Evolutionary conservation across 768 basidiomycete genomes (phyloP), one percentile per base, ranked within the genome.

Genomic region (Tricholoma flavovirens): DNA sequence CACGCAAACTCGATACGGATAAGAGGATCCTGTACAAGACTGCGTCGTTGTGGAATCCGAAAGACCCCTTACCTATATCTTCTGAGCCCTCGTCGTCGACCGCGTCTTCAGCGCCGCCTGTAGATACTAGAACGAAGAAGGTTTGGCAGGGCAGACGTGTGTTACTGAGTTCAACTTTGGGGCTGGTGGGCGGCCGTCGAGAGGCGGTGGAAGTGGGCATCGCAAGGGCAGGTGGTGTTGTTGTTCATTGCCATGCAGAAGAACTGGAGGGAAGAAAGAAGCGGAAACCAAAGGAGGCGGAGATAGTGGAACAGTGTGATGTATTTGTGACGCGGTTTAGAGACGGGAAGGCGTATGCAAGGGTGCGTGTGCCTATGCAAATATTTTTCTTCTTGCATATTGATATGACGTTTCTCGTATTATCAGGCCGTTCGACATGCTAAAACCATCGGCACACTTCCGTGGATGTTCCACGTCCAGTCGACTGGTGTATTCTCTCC

Each of bases 381-480:
- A 57, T 26, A 32, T 17, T 5, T 26, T 53, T 35, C n/a, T 7
- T 32, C 26, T 24, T 12, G 45, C 19, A 36, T 40, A 32, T 55
- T 49, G 15, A 42, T n/a, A 6, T 30, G 7, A 6, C 14, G 1
- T 30, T 17, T 7, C 36, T 51, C 38, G 5, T 9, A n/a, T 38
- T 15, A 4, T 8, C 51, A 93, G 88, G 90, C 92, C 14, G 77
- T 82, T 19, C 73, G 75, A 24, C 60, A 62, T 4, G 64, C 69
- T 14, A 85, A 86, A 67, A 80, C 81, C 4, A 82, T 98, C 17
- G 94, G 88, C 0, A 91, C 86, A 0, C 75, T 95, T 2, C 75
- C 83, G 1, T 97, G 93, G 94, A 63, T 96, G 11, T 90, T 91
- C 67, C 83, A 87, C 64, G 86, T 90, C 5, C 80, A 90, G 57